Percentiles rank a stretch among this genome's conserved stretches.
phyloP scores from a whole-genome alignment of 768 basidiomycete species.

The Agrocybe praecox region DNA sequence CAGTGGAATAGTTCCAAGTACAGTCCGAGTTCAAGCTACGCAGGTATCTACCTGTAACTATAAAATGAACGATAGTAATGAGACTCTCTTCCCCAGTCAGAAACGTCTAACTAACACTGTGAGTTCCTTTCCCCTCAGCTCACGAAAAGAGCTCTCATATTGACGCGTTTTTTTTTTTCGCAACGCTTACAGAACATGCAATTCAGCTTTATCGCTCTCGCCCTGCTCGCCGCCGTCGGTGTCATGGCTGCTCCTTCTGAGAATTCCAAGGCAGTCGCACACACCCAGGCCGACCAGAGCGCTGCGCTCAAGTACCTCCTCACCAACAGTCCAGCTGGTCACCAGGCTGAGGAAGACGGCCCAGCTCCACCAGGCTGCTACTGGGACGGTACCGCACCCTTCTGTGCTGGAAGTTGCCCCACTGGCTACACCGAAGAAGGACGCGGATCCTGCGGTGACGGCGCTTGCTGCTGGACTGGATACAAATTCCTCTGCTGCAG shows the following conservation, averaged over 20 bases:
- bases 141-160: too few relatives aligned
- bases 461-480: not conserved
- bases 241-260: not conserved
- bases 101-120: too few relatives aligned
- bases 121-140: too few relatives aligned
- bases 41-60: too few relatives aligned
- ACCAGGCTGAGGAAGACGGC: not conserved
- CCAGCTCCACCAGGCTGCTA: not conserved
- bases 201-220: slow-evolving; percentile 3
- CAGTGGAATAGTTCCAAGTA: too few relatives aligned
- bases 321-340: slow-evolving; percentile 6
- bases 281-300: not conserved
- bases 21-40: too few relatives aligned
- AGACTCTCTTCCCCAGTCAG: too few relatives aligned
- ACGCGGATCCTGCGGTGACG: not conserved
- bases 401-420: not conserved
- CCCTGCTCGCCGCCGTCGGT: not conserved
- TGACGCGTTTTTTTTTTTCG: too few relatives aligned
- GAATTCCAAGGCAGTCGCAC: not conserved
- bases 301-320: slow-evolving; percentile 4
- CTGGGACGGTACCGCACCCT: slow-evolving; percentile 3
- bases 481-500: slow-evolving; percentile 1
- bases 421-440: not conserved
- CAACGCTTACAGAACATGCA: not conserved
- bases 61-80: too few relatives aligned